phyloP scores from a whole-genome alignment of 106 monocot genomes.

The Amphibolis antarctica region DNA sequence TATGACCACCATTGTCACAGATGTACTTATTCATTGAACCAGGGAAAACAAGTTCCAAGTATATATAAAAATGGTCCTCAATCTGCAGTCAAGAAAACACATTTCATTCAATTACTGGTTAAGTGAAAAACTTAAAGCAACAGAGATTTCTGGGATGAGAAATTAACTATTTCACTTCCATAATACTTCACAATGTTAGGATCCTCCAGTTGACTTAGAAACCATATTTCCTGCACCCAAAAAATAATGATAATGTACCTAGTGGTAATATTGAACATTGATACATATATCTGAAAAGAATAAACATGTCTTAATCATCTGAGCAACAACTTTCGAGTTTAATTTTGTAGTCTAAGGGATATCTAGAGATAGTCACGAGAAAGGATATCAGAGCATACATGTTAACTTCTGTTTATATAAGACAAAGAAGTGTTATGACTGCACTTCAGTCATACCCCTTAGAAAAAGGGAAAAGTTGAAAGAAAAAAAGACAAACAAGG shows the following conservation, averaged over 20 bases:
- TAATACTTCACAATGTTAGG: constrained; percentile 92
- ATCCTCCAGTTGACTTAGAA: constrained; percentile 89
- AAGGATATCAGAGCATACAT: too few species aligned
- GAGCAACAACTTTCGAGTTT: too few species aligned
- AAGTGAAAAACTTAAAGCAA: not conserved
- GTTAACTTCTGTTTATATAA: too few species aligned
- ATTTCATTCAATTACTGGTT: not conserved
- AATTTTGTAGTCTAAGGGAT: too few species aligned
- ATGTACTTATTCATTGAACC: constrained; percentile 92
- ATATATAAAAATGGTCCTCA: constrained; percentile 76
- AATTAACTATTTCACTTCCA: constrained; percentile 83
- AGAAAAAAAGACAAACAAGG: too few species aligned
- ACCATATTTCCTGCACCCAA: constrained; percentile 69
- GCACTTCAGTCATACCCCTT: too few species aligned
- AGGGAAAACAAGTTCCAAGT: constrained; percentile 83
- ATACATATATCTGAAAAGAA: too few species aligned
- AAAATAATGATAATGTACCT: not conserved
- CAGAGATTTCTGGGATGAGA: not conserved
- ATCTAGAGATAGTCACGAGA: too few species aligned
- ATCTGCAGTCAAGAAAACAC: constrained; percentile 31
- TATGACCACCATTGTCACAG: constrained; percentile 63
- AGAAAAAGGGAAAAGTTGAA: too few species aligned
- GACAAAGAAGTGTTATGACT: too few species aligned
- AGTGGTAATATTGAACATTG: constrained; percentile 4
- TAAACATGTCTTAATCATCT: too few species aligned